Conservation (phyloP, 2,329 filamentous ascomycete genomes). For the Xylariaceae sp. region DNA sequence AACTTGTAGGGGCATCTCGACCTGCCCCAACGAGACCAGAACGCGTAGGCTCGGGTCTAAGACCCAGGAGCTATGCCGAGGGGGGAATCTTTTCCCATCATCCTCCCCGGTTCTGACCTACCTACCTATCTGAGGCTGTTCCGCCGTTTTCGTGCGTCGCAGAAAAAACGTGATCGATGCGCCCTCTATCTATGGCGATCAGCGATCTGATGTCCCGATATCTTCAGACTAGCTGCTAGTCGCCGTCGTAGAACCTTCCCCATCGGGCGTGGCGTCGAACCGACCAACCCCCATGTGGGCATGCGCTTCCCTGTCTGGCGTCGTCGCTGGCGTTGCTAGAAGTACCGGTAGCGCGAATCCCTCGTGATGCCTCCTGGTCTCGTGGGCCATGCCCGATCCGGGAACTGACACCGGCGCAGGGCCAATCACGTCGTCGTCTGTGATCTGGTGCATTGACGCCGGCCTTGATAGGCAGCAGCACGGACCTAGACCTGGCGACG, state of each 20-base stretch:
- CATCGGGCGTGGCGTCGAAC: not conserved
- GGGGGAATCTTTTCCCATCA: not conserved
- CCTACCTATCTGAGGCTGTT: not conserved
- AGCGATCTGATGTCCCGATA: not conserved
- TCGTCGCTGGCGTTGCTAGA: no score
- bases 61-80: conserved; percentile 1
- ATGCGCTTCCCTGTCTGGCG: not conserved
- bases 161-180: not conserved
- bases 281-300: not conserved
- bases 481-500: no score
- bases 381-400: no score
- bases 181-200: conserved; percentile 1
- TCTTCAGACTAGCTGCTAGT: not conserved
- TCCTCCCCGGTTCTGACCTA: not conserved
- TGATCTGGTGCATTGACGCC: no score
- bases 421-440: no score
- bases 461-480: no score
- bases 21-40: no score
- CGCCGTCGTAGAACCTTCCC: conserved; percentile 10
- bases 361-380: no score
- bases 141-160: not conserved
- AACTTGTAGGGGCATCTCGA: no score
- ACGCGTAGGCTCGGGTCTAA: no score
- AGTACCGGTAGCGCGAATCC: no score
- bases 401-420: no score